These are phyloP conservation scores for Trichosanthes truncata DNA, from an alignment of 306 rosid genomes.

Conservation along the genomic window DNA sequence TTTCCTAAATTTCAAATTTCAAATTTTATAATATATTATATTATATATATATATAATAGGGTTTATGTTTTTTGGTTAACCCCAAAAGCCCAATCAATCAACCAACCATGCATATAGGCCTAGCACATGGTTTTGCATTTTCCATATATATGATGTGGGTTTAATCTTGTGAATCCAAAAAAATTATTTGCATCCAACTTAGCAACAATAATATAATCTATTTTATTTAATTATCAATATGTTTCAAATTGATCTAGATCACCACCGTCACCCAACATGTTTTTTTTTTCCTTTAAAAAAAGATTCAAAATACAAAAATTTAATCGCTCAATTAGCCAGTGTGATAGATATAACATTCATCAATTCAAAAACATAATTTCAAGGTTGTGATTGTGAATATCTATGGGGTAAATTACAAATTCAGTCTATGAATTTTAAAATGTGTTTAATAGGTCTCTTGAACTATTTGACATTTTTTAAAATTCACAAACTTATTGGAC, in stretches of 20 bases:
- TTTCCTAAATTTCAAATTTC: background rate
- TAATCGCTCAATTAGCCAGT: background rate
- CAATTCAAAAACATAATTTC: no score
- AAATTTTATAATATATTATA: background rate
- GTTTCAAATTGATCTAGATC: background rate
- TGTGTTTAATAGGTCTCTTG: no score
- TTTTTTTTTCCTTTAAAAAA: no score
- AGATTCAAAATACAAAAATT: background rate
- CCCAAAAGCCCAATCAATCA: background rate
- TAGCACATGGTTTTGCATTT: constrained; percentile 2
- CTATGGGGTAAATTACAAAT: background rate
- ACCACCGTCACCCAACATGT: background rate
- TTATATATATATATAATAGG: background rate
- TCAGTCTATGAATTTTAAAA: background rate
- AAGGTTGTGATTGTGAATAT: background rate
- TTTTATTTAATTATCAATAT: background rate
- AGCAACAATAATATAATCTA: background rate
- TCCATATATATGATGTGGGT: background rate
- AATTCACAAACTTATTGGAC: no score
- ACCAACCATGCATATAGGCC: background rate
- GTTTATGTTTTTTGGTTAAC: background rate
- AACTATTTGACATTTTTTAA: background rate
- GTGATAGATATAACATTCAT: background rate
- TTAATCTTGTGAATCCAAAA: background rate
- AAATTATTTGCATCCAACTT: background rate